Evolutionary conservation across 2,329 filamentous ascomycete genomes (phyloP), one percentile per base, ranked within the genome.

Genomic region (Fusarium globosum): DNA sequence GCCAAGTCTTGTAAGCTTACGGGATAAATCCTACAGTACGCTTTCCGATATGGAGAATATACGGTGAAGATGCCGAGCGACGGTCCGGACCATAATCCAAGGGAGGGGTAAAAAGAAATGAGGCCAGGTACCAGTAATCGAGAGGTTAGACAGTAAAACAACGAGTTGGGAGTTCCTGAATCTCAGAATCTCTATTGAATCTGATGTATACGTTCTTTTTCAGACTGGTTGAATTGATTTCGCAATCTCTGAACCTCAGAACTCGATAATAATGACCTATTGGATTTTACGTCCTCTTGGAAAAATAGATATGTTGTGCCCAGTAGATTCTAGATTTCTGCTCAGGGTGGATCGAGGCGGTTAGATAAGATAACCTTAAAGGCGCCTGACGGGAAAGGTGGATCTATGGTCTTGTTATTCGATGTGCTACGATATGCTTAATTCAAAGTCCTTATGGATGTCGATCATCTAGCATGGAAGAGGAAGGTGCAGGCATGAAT

Each of bases 361-460:
- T n/a, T 42, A 42, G 39, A 42, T 42, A 42, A 42, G 39, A 42
- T 42, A 42, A 42, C 39, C 21, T 42, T 42, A 42, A n/a, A n/a
- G 39, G 39, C 7, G 13, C 39, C 21, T n/a, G 8, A 42, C 21
- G 15, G 41, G 6, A 42, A 16, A 42, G 15, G 41, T 42, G 41
- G 41, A 20, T 6, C 36, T 12, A 12, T 2, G 1, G 18, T 38
- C 36, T 38, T 20, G 36, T 1, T 23, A 42, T 42, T n/a, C 6
- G 21, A 16, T 20, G 14, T 23, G 21, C n/a, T 16, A 7, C 14
- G 14, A 42, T 42, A 42, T 23, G 14, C 41, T 42, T 16, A n/a
- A 42, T 15, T 42, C 18, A 9, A 42, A 42, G 21, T 11, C 14
- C 41, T 42, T 9, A n/a, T 23, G 21, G 15, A 16, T 6, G 41